A percentile compares a stretch with the other conserved stretches of the same genome.
These are phyloP conservation scores for Sporisorium reilianum DNA, from an alignment of 1,284 basidiomycete species.

Conservation along the genomic window DNA sequence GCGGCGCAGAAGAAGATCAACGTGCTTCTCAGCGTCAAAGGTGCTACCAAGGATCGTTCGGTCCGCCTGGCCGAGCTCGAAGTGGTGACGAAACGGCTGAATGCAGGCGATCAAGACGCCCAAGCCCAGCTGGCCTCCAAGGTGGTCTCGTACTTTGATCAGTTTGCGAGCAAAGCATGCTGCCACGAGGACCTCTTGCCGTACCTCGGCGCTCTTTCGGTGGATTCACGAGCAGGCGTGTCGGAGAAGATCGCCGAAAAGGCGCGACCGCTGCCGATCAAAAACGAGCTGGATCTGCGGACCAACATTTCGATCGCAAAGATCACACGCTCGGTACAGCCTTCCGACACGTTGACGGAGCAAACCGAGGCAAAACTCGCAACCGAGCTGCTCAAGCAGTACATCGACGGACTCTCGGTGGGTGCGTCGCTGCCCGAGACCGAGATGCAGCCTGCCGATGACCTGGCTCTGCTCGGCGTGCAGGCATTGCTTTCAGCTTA, in stretches of 20 bases:
- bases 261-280: slow-evolving; percentile 12
- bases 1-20: slow-evolving; percentile 36
- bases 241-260: slow-evolving; percentile 6
- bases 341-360: slow-evolving; percentile 10
- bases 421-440: slow-evolving; percentile 77
- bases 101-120: slow-evolving; percentile 7
- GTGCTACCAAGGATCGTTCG: slow-evolving; percentile 76
- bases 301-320: slow-evolving; percentile 49
- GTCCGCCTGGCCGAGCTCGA: slow-evolving; percentile 78
- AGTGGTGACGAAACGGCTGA: slow-evolving; percentile 14
- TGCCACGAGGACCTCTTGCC: slow-evolving; percentile 85
- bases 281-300: slow-evolving; percentile 28
- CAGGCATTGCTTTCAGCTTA: slow-evolving; percentile 76
- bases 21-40: slow-evolving; percentile 73
- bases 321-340: slow-evolving; percentile 35
- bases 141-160: slow-evolving; percentile 75
- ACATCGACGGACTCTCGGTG: slow-evolving; percentile 75
- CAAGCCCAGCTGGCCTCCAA: slow-evolving; percentile 15
- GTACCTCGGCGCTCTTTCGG: slow-evolving; percentile 73
- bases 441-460: slow-evolving; percentile 88
- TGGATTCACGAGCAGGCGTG: slow-evolving; percentile 69
- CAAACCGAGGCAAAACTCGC: slow-evolving; percentile 19
- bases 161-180: slow-evolving; percentile 82
- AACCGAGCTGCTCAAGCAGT: slow-evolving; percentile 68
- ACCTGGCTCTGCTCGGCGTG: slow-evolving; percentile 80